Evolutionary conservation across 495 filamentous ascomycete genomes (phyloP).

Genomic region (Ascodesmis nigricans): DNA sequence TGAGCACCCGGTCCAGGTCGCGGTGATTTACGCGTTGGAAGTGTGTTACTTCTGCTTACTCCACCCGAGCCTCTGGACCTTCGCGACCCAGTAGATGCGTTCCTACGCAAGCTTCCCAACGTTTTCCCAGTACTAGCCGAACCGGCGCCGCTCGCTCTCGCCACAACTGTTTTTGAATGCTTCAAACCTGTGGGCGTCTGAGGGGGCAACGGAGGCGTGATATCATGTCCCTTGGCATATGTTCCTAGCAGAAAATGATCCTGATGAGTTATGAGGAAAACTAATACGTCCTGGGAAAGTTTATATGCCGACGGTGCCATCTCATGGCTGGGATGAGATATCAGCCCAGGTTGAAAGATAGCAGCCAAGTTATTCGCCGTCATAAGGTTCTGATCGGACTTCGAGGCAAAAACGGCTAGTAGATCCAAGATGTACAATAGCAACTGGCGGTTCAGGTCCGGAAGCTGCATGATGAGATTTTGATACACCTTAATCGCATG

Average conservation of each 20-base stretch:
- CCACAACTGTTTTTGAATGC: conserved; percentile 34
- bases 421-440: conserved; percentile 93
- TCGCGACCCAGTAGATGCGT: conserved; percentile 53
- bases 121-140: too few species aligned
- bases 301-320: conserved; percentile 89
- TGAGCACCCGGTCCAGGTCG: conserved; percentile 32
- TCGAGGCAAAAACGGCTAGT: conserved; percentile 94
- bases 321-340: conserved; percentile 82
- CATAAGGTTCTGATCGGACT: conserved; percentile 93
- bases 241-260: conserved; percentile 29
- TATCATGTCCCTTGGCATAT: too few species aligned
- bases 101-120: conserved; percentile 53
- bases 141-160: too few species aligned
- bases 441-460: conserved; percentile 80
- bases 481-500: conserved; percentile 69
- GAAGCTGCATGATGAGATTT: conserved; percentile 72
- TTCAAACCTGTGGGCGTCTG: conserved; percentile 32
- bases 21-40: conserved; percentile 83
- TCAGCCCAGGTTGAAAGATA: conserved; percentile 91
- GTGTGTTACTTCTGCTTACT: conserved; percentile 75
- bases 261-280: conserved; percentile 85
- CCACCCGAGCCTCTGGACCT: conserved; percentile 48
- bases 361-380: conserved; percentile 84
- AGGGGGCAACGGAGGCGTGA: too few species aligned
- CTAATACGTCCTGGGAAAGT: conserved; percentile 87